Evolutionary conservation across 768 basidiomycete genomes (phyloP).

Genomic region (Baorangia bicolor): DNA sequence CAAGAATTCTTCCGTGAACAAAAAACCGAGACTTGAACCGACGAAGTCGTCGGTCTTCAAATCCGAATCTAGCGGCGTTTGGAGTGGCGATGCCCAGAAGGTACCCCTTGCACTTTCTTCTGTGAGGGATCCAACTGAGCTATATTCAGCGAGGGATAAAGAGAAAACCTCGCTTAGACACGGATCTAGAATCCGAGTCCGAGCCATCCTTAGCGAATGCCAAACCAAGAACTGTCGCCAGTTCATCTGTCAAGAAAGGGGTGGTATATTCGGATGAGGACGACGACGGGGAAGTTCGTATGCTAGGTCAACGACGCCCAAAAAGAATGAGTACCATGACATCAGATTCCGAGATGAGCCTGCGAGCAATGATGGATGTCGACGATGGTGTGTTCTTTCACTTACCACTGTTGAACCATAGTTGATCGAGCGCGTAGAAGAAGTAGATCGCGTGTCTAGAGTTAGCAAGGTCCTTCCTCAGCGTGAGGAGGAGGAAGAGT

Average conservation of each 20-base stretch:
- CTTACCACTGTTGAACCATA: constrained; percentile 6
- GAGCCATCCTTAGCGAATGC: constrained; percentile 2
- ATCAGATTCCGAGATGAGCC: constrained; percentile 45
- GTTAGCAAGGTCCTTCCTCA: constrained; percentile 11
- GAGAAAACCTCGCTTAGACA: constrained; percentile 42
- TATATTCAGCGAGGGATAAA: constrained; percentile 36
- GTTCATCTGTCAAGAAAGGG: constrained; percentile 41
- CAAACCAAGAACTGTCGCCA: constrained; percentile 6
- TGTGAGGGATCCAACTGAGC: constrained; percentile 10
- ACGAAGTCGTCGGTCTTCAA: constrained; percentile 1
- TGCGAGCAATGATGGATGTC: constrained; percentile 72
- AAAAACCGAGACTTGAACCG: background rate
- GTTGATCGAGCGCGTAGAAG: constrained; percentile 17
- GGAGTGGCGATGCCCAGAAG: background rate
- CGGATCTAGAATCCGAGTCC: constrained; percentile 29
- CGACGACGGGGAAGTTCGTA: constrained; percentile 43
- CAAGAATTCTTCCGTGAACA: background rate
- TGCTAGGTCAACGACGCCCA: constrained; percentile 23
- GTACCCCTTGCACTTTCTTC: background rate
- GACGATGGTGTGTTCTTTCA: constrained; percentile 58
- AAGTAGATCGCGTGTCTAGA: constrained; percentile 27
- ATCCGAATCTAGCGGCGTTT: background rate
- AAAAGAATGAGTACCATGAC: constrained; percentile 36
- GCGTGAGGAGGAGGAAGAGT: constrained; percentile 27
- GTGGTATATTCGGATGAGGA: constrained; percentile 56